Evolutionary conservation across 2,329 filamentous ascomycete species (phyloP).

Genomic region (Falciphora oryzae): DNA sequence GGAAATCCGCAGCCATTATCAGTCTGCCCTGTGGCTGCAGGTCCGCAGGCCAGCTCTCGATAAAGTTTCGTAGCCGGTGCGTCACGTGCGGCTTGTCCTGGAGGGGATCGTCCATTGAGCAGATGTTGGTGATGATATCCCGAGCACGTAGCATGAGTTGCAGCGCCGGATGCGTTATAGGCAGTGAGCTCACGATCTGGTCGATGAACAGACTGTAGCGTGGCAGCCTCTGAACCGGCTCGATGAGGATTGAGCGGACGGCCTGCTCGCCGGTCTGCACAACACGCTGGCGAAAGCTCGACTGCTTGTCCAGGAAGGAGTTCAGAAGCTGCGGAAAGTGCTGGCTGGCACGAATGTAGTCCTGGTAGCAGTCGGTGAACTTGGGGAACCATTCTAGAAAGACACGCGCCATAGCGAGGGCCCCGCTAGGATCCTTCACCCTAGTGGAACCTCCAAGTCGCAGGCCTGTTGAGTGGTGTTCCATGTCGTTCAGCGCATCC

Average conservation of each 20-base stretch:
- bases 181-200: conserved; percentile 82
- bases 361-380: conserved; percentile 85
- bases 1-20: conserved; percentile 73
- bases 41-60: conserved; percentile 69
- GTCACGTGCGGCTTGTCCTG: conserved; percentile 68
- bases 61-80: conserved; percentile 67
- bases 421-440: conserved; percentile 68
- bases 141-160: conserved; percentile 79
- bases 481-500: conserved; percentile 70
- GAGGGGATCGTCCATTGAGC: conserved; percentile 73
- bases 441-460: conserved; percentile 39
- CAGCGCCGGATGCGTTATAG: conserved; percentile 78
- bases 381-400: conserved; percentile 89
- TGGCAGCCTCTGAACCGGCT: conserved; percentile 89
- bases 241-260: conserved; percentile 86
- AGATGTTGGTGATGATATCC: conserved; percentile 94
- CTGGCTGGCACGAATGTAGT: conserved; percentile 88
- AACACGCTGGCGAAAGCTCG: conserved; percentile 75
- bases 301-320: conserved; percentile 70
- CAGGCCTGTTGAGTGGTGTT: conserved; percentile 40
- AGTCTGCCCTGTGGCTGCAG: conserved; percentile 72
- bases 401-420: conserved; percentile 69
- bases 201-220: conserved; percentile 96
- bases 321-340: conserved; percentile 79
- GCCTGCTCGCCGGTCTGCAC: conserved; percentile 83